A percentile compares a stretch with the other conserved stretches of the same genome.
Conservation (phyloP, 2,329 filamentous ascomycete genomes). For the Aspergillus carbonarius region DNA sequence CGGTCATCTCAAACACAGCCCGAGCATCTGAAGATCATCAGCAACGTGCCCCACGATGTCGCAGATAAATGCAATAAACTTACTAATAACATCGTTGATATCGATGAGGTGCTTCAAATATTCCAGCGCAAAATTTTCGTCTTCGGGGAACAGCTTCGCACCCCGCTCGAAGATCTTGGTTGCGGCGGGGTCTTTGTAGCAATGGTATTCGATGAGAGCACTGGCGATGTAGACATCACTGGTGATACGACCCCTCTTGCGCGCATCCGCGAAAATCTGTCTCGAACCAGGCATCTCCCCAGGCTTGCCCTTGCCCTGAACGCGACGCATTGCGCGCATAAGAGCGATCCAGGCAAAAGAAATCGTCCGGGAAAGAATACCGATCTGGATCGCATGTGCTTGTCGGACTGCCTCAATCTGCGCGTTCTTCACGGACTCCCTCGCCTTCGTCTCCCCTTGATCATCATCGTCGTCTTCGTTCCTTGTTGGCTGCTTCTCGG, state of each 20-base stretch:
- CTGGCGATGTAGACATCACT: constrained; percentile 95
- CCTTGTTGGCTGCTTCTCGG: constrained; percentile 38
- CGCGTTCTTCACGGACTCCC: constrained; percentile 52
- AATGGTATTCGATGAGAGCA: constrained; percentile 89
- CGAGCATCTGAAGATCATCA: constrained; percentile 68
- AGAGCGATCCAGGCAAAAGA: constrained; percentile 94
- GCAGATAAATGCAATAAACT: constrained; percentile 38
- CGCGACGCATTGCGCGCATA: constrained; percentile 88
- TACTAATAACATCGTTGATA: constrained; percentile 90
- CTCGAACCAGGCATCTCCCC: constrained; percentile 72
- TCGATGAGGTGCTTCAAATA: constrained; percentile 94
- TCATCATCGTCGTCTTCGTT: constrained; percentile 58
- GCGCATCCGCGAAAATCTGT: constrained; percentile 84
- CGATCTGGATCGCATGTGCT: constrained; percentile 69
- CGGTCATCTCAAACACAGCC: constrained; percentile 92
- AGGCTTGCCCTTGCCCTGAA: constrained; percentile 79
- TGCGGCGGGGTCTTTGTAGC: constrained; percentile 90
- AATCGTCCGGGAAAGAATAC: constrained; percentile 76
- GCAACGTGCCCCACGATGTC: not conserved
- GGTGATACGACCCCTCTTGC: constrained; percentile 80
- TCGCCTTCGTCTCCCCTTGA: constrained; percentile 48
- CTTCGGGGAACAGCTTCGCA: constrained; percentile 87
- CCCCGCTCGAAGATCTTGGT: constrained; percentile 96
- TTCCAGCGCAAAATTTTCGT: constrained; percentile 89
- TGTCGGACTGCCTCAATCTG: constrained; percentile 61